Base-by-base conservation (phyloP, 176 grass and related monocot species). In the Poa annua region DNA sequence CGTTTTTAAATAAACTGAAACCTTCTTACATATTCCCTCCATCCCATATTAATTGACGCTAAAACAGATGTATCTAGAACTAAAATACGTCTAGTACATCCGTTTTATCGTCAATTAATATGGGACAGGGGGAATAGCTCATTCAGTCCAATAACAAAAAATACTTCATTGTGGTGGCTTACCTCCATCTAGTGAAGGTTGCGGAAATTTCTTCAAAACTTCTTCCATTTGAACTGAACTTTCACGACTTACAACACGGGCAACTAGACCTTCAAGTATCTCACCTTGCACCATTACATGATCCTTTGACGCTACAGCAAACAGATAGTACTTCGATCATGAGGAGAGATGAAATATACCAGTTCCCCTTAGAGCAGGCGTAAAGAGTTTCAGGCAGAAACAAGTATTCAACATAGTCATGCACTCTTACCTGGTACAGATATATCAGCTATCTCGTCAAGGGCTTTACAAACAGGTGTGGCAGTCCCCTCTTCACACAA, bases 401-500 rank as follows among this genome's bases (percentile, higher is more conserved):
- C 3, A 44, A 54, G 38, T 35, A 52, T 16, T 64, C 8, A 1
- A 53, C 8, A 59, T 75, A 76, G 14, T 50, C 52, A 82, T 90
- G 47, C 47, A 93, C 92, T 63, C 60, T 32, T 63, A 63, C 60
- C 92, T 66, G 92, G 88, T 72, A 95, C 85, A 78, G 96, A 84
- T 89, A 95, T 93, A 75, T 98, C 96, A 59, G 96, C 92, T 78
- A 98, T 92, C 83, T 98, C 96, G 87, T 95, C 83, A 71, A 98
- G 96, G 85, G 96, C 83, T 82, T 88, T 95, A 52, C 92, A 98
- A 71, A 98, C 96, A 77, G 96, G 79, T 44, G 96, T 92, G 75
- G 96, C 96, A 47, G 93, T 98, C 33, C 92, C 96, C 88, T 98
- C 96, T 85, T 98, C 96, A 85, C 92, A 98, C 66, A 98, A 82